Evolutionary conservation across 2,329 filamentous ascomycete species (phyloP).

Genomic region (Madurella mycetomatis): DNA sequence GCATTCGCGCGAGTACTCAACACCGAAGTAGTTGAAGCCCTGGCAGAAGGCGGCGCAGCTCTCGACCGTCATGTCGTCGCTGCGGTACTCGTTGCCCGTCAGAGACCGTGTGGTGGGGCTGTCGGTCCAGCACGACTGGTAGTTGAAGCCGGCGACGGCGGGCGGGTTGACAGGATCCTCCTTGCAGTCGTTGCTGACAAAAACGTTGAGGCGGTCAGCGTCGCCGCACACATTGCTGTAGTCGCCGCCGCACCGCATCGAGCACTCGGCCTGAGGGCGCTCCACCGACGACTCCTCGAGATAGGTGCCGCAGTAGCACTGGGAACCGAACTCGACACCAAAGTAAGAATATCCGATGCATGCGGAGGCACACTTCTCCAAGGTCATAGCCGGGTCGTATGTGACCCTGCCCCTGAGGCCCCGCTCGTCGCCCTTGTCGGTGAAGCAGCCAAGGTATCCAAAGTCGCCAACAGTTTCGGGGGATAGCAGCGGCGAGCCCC

Average conservation of each 20-base stretch:
- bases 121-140: conserved; percentile 18
- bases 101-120: conserved; percentile 11
- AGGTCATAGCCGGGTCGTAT: conserved; percentile 32
- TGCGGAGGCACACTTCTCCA: conserved; percentile 34
- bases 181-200: conserved; percentile 1
- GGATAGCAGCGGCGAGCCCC: conserved; percentile 19
- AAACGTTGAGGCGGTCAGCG: conserved; percentile 22
- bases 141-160: conserved; percentile 6
- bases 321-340: conserved; percentile 34
- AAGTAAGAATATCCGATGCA: conserved; percentile 35
- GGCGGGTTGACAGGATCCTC: conserved; percentile 8
- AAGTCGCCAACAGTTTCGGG: conserved; percentile 17
- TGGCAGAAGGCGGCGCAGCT: conserved; percentile 17
- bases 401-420: conserved; percentile 15
- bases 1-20: conserved; percentile 20
- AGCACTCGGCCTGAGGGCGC: conserved; percentile 22
- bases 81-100: conserved; percentile 8
- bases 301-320: conserved; percentile 33
- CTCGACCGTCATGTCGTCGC: conserved; percentile 43
- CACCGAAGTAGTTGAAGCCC: conserved; percentile 16
- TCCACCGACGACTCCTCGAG: conserved; percentile 14
- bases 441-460: conserved; percentile 22
- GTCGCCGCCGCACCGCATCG: conserved; percentile 24
- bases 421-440: conserved; percentile 12
- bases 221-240: conserved; percentile 25